phyloP scores from a whole-genome alignment of 768 basidiomycete genomes.

The Macrolepiota albuminosa region DNA sequence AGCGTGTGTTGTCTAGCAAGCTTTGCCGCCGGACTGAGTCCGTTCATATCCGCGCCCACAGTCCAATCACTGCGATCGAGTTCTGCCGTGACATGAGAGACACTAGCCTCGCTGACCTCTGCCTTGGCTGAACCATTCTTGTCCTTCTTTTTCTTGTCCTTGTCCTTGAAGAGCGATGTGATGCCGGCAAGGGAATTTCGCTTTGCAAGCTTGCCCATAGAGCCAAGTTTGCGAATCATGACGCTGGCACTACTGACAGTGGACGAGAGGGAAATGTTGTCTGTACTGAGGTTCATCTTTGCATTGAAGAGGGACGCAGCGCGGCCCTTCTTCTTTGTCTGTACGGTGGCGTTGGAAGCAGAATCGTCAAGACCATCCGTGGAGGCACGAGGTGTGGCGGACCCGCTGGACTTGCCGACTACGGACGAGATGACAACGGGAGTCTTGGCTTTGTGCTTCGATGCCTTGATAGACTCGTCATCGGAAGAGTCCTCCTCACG shows the following conservation, averaged over 20 bases:
- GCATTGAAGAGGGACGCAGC: conserved; percentile 82
- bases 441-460: conserved; percentile 31
- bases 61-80: conserved; percentile 74
- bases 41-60: conserved; percentile 53
- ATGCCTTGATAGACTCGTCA: conserved; percentile 35
- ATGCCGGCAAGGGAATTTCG: conserved; percentile 89
- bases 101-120: conserved; percentile 56
- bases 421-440: conserved; percentile 25
- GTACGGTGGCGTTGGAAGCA: conserved; percentile 39
- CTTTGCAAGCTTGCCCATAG: conserved; percentile 83
- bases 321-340: conserved; percentile 67
- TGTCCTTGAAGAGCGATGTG: conserved; percentile 92
- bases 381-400: conserved; percentile 17
- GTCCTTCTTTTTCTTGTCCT: conserved; percentile 50
- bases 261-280: conserved; percentile 92
- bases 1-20: conserved; percentile 89
- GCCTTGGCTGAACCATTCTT: conserved; percentile 47
- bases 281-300: conserved; percentile 81
- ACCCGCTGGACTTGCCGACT: conserved; percentile 17
- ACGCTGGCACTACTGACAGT: conserved; percentile 94
- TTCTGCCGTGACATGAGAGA: conserved; percentile 84
- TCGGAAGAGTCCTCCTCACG: conserved; percentile 50
- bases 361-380: conserved; percentile 35
- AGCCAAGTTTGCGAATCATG: conserved; percentile 94
- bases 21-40: conserved; percentile 86